Conservation (phyloP, 192 early-diverging fungal genomes). For the Umbelopsis sp. region DNA sequence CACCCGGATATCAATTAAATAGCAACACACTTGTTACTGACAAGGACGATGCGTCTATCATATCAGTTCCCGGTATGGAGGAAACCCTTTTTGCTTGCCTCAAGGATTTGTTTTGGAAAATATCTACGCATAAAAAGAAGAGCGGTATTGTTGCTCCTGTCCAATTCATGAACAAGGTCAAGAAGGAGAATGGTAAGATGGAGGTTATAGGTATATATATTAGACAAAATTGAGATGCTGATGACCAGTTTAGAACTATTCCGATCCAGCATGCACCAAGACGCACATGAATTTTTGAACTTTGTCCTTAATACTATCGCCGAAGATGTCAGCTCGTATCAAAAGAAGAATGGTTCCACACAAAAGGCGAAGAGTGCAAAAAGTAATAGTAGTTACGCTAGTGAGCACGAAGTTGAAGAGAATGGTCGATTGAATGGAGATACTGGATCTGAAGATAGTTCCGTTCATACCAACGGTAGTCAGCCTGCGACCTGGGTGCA, state of each 20-base stretch:
- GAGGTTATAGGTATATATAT: too few relatives aligned
- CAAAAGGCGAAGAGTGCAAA: constrained; percentile 24
- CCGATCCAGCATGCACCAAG: constrained; percentile 93
- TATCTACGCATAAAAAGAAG: constrained; percentile 81
- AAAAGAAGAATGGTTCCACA: constrained; percentile 51
- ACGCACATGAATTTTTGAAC: constrained; percentile 98
- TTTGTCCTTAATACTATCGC: constrained; percentile 90
- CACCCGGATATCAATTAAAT: constrained; percentile 9
- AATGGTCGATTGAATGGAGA: background rate
- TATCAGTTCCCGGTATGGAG: constrained; percentile 52
- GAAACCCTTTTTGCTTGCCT: constrained; percentile 86
- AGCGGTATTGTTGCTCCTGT: constrained; percentile 83
- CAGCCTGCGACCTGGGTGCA: constrained; percentile 84
- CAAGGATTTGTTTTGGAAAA: constrained; percentile 84
- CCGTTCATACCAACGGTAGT: constrained; percentile 20
- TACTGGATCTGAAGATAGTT: constrained; percentile 8
- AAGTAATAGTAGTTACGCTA: constrained; percentile 17
- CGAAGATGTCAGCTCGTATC: constrained; percentile 77
- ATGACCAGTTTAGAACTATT: constrained; percentile 74
- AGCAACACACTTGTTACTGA: background rate
- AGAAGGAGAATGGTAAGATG: constrained; percentile 85
- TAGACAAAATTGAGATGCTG: background rate
- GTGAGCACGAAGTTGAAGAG: constrained; percentile 15
- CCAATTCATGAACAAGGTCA: constrained; percentile 86
- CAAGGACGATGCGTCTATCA: constrained; percentile 8